phyloP scores from a whole-genome alignment of 495 filamentous ascomycete genomes.

The Annulohypoxylon moriforme region DNA sequence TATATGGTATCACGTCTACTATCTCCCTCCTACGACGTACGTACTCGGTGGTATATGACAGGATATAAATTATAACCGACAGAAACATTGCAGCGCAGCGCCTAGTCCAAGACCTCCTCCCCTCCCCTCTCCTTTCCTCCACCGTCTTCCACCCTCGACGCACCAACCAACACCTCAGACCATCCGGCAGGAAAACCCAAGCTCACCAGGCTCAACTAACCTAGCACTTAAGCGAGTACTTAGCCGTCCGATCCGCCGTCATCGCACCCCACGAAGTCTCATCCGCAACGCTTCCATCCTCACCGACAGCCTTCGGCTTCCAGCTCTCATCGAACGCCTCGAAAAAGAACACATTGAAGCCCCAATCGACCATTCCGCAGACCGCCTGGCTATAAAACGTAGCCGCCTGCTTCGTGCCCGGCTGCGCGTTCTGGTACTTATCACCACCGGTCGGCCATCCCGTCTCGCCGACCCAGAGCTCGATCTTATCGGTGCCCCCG shows the following conservation, averaged over 20 bases:
- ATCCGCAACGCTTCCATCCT: conserved; percentile 72
- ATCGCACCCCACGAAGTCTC: conserved; percentile 85
- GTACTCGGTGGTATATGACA: conserved; percentile 32
- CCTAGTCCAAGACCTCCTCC: not conserved
- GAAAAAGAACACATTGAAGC: conserved; percentile 83
- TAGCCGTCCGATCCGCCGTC: conserved; percentile 68
- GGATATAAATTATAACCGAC: conserved; percentile 29
- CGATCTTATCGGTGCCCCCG: conserved; percentile 64
- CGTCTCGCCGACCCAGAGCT: conserved; percentile 83
- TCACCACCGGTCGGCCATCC: conserved; percentile 68
- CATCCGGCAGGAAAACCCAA: conserved; percentile 6
- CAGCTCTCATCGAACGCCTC: conserved; percentile 86
- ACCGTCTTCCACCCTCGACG: not conserved
- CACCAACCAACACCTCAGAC: not conserved
- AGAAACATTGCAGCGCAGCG: conserved; percentile 8
- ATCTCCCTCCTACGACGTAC: conserved; percentile 5
- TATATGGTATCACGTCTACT: conserved; percentile 30
- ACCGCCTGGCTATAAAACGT: conserved; percentile 74
- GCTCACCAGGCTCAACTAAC: not conserved
- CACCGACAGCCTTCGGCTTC: conserved; percentile 77
- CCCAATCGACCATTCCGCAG: conserved; percentile 77
- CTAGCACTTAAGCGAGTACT: conserved; percentile 72
- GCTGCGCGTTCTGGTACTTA: conserved; percentile 72
- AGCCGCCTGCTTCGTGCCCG: conserved; percentile 69
- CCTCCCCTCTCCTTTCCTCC: not conserved